Evolutionary conservation across 1,139 yeast species (phyloP).

Genomic region (Candida mesenterica): DNA sequence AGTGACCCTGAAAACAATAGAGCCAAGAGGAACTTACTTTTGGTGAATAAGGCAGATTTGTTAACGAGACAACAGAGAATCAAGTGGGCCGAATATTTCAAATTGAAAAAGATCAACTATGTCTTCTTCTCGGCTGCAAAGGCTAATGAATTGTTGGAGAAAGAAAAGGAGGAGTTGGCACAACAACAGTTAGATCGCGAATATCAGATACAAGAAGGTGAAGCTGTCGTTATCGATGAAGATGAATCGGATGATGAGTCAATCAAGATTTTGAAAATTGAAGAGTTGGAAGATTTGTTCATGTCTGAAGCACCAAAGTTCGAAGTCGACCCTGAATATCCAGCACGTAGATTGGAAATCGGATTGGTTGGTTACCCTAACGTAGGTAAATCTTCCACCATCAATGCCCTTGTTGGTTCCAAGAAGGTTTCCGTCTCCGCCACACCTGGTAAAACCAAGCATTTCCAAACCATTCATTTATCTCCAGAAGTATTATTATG

Average conservation of each 20-base stretch:
- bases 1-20: conserved; percentile 47
- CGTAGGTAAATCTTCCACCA: conserved; percentile 96
- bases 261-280: conserved; percentile 73
- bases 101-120: conserved; percentile 64
- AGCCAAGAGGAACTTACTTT: conserved; percentile 69
- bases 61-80: conserved; percentile 73
- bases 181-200: conserved; percentile 15
- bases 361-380: conserved; percentile 97
- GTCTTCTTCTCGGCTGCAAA: conserved; percentile 92
- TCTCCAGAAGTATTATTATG: conserved; percentile 83
- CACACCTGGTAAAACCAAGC: conserved; percentile 98
- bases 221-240: conserved; percentile 20
- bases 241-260: conserved; percentile 41
- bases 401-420: conserved; percentile 92
- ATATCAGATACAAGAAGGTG: conserved; percentile 12
- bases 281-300: conserved; percentile 81
- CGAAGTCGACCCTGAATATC: conserved; percentile 48
- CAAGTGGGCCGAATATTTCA: conserved; percentile 85
- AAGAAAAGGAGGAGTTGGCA: conserved; percentile 45
- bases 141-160: conserved; percentile 70
- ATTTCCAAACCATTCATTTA: conserved; percentile 92
- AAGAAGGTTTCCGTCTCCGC: conserved; percentile 96
- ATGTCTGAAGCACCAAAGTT: conserved; percentile 77
- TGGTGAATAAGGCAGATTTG: conserved; percentile 93
- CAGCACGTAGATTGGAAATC: conserved; percentile 72